Base-by-base conservation (phyloP, 2,329 filamentous ascomycete species). In the Sporothrix dimorphospora region DNA sequence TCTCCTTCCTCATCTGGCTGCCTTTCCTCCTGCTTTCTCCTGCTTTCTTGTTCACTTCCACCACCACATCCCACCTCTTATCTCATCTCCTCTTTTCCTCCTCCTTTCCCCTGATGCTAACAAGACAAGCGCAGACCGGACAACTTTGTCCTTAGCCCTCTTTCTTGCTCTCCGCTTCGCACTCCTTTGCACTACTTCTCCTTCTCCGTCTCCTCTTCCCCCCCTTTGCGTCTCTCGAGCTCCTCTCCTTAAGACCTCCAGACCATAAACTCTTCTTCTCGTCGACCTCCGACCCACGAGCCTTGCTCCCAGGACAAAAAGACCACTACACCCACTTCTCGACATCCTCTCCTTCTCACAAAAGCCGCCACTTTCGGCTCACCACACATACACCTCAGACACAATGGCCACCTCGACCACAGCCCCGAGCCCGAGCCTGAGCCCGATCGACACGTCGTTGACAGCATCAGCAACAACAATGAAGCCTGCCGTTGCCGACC, bases 41-140 rank as follows among this genome's bases (percentile, higher is more conserved):
- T 45, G 4, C 24, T 42, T 63, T 24, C 51, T 55, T 16, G 16
- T 47, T 19, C 47, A 53, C 49, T 30, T 40, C 30, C 30, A 38
- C 55, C 8, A 4, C 51, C 51, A 4, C 51, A 2, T 55, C 21
- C 51, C 51, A 6, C 51, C 24, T 55, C 51, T 34, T 59, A 19
- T 19, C 30, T 40, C 30, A n/a, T 40, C 16, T n/a, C 63, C 34
- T 24, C 63, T 30, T 66, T 27, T 47, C 21, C 27, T 16, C 38
- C 3, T 9, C 14, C 2, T 21, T 3, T 3, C 14, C 59, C 40
- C 24, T 30, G 14, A 21, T 66, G 24, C 63, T 66, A 49, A 47
- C 63, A 49, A 66, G 42, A 34, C 24, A 66, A 49, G 63, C 63
- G 42, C 63, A 66, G 42, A 66, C 63, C 24, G 24, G 63, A 66